Conservation (phyloP, 78 protist species). For the Dictyostelium intermedium region DNA sequence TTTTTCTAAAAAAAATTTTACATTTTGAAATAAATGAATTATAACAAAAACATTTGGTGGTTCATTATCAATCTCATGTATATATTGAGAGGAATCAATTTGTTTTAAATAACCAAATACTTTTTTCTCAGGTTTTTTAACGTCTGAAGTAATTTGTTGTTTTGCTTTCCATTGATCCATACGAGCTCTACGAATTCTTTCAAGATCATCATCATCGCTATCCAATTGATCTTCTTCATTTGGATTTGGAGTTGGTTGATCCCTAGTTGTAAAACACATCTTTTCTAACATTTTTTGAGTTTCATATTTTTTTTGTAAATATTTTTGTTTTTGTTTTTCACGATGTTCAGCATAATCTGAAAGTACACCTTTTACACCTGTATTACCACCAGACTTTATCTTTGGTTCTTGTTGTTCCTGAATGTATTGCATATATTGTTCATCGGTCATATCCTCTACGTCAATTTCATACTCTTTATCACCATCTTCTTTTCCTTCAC, state of each 20-base stretch:
- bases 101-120: constrained; percentile 67
- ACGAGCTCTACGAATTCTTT: constrained; percentile 24
- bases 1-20: neutral
- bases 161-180: constrained; percentile 37
- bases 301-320: neutral
- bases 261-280: constrained; percentile 43
- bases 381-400: constrained; percentile 41
- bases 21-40: constrained; percentile 64
- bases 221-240: constrained; percentile 19
- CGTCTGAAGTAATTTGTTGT: neutral
- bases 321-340: constrained; percentile 41
- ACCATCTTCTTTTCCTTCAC: neutral
- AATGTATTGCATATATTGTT: neutral
- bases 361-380: constrained; percentile 74
- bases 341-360: constrained; percentile 61
- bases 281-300: constrained; percentile 4
- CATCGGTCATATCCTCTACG: constrained; percentile 17
- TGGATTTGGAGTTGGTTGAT: neutral
- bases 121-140: neutral
- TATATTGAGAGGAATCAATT: constrained; percentile 20
- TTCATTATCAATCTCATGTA: constrained; percentile 68
- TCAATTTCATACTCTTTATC: neutral
- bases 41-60: constrained; percentile 73
- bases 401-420: neutral
- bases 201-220: constrained; percentile 45